Evolutionary conservation across 495 filamentous ascomycete species (phyloP), one percentile per base, ranked within the genome.

Genomic region (Tricharina praecox): DNA sequence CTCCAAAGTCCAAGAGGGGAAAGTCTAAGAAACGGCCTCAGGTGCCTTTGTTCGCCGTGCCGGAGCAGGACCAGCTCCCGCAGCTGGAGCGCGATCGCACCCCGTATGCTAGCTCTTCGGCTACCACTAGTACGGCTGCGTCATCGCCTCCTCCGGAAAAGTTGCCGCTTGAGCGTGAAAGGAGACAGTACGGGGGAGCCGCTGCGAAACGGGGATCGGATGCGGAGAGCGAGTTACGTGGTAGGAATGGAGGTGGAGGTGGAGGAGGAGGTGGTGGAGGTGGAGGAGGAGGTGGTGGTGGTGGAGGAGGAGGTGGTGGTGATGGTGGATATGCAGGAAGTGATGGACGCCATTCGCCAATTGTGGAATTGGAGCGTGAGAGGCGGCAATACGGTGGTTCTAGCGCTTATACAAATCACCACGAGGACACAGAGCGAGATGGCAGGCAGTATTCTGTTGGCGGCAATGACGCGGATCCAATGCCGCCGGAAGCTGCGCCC

Each of bases 131-230:
- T 34, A 46, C 43, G 19, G 28, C 43, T n/a, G 28, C 43, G 28
- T 46, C 43, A 20, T 46, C 43, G 28, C 28, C 43, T n/a, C 28
- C 43, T 13, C 28, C 43, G 16, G 43, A 46, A 23, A 46, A 33
- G 3, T 16, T 46, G 7, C 43, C 43, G 7, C 43, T 46, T 2
- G 40, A 43, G 40, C 40, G 40, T 43, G 40, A 43, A 23, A 19
- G 40, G 21, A 24, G 40, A n/a, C 19, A 25, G n/a, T 43, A 43
- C 34, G 5, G 28, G n/a, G n/a, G n/a, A n/a, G n/a, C n/a, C 28
- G 28, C 28, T 32, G 13, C 28, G 7, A 32, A 32, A 13, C 28
- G 13, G 13, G 28, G 7, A 5, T 32, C 28, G 28, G 28, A 32
- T 32, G 13, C 28, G 13, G 28, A 13, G 28, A 5, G 28, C 28